Evolutionary conservation across 1,284 basidiomycete species (phyloP).

Genomic region (Fomitopsis palustris): DNA sequence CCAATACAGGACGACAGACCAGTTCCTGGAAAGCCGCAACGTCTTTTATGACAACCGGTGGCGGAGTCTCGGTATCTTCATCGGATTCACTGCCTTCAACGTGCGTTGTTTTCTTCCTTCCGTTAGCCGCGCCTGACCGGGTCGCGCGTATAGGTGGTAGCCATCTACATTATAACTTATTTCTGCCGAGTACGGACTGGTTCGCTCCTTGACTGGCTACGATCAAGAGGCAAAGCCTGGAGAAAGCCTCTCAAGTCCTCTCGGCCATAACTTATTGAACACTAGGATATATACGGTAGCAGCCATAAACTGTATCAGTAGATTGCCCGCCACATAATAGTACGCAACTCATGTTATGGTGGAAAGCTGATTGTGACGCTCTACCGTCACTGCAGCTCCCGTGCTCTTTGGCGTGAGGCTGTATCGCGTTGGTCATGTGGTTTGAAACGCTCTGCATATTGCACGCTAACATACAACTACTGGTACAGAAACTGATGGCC

Average conservation of each 20-base stretch:
- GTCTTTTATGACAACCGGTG: constrained; percentile 55
- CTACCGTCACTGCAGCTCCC: neutral
- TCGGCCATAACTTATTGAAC: neutral
- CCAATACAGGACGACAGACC: constrained; percentile 46
- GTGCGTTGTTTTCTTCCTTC: constrained; percentile 24
- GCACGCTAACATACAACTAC: neutral
- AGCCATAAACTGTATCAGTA: neutral
- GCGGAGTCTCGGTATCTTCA: constrained; percentile 65
- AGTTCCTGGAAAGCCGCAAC: constrained; percentile 52
- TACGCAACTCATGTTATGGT: neutral
- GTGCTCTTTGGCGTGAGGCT: too few species aligned
- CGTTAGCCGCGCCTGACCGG: neutral
- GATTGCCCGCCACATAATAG: neutral
- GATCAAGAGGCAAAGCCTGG: neutral
- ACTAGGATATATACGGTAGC: neutral
- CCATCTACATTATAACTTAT: constrained; percentile 3
- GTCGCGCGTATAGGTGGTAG: neutral
- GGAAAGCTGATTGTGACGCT: neutral
- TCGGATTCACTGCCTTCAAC: constrained; percentile 64
- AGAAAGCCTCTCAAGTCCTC: neutral
- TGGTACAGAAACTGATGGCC: neutral
- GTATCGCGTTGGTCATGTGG: too few species aligned
- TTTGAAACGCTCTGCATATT: neutral
- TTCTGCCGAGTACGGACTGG: constrained; percentile 5
- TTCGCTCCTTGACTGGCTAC: neutral